A percentile compares a stretch with the other conserved stretches of the same genome.
Evolutionary conservation across 495 filamentous ascomycete genomes (phyloP).

Genomic region (Hypoxylon perforatum): DNA sequence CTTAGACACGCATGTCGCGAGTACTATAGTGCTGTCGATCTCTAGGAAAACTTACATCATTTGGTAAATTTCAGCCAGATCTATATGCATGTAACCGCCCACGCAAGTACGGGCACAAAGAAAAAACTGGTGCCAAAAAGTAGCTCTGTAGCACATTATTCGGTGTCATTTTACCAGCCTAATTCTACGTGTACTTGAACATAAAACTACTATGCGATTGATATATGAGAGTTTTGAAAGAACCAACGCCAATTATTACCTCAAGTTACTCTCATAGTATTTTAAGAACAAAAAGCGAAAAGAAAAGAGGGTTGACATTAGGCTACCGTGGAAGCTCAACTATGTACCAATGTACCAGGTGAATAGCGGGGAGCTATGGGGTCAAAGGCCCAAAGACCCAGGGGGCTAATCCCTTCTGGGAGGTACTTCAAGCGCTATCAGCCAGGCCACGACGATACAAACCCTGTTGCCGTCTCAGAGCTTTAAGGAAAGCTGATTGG

Average conservation of each 20-base stretch:
- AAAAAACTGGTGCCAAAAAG: background rate
- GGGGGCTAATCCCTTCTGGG: constrained; percentile 14
- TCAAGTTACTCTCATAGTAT: too few species aligned
- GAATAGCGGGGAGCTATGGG: constrained; percentile 27
- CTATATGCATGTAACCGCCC: constrained; percentile 1
- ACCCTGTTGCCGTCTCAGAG: constrained; percentile 23
- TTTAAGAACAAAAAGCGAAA: too few species aligned
- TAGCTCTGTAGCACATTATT: too few species aligned
- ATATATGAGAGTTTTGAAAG: too few species aligned
- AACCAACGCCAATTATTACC: too few species aligned
- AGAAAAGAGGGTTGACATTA: too few species aligned
- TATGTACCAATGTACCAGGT: too few species aligned
- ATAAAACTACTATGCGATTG: too few species aligned
- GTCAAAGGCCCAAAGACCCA: background rate
- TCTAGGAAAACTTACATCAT: constrained; percentile 33
- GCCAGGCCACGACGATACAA: constrained; percentile 2
- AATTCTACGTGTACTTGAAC: too few species aligned
- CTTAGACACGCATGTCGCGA: constrained; percentile 9
- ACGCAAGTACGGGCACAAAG: background rate
- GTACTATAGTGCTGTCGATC: constrained; percentile 25
- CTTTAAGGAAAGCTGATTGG: constrained; percentile 18
- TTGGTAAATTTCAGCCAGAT: constrained; percentile 32
- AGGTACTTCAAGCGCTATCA: constrained; percentile 35
- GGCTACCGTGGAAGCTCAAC: too few species aligned
- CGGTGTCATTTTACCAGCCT: too few species aligned